A percentile compares a stretch with the other conserved stretches of the same genome.
phyloP scores from a whole-genome alignment of 768 basidiomycete genomes.

The Termitomyces sp. region DNA sequence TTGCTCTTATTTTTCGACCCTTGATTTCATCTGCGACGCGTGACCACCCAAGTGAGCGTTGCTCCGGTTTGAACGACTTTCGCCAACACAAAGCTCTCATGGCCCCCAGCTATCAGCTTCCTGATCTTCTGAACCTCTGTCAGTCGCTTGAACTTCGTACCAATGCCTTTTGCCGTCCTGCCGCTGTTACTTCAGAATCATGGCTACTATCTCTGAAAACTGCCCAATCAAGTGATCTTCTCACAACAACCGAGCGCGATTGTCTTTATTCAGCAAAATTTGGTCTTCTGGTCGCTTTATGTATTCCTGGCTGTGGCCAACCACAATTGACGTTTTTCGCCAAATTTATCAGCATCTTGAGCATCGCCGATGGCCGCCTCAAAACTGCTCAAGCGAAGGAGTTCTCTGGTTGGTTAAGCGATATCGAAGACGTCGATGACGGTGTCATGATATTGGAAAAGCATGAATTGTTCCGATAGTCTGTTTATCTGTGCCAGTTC shows the following conservation, averaged over 20 bases:
- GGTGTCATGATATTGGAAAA: constrained; percentile 10
- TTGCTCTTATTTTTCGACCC: constrained; percentile 7
- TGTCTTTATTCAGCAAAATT: constrained; percentile 24
- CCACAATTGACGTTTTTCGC: constrained; percentile 49
- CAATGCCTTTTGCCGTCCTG: constrained; percentile 31
- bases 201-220: constrained; percentile 21
- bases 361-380: constrained; percentile 27
- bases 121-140: constrained; percentile 31
- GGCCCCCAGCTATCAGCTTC: constrained; percentile 36
- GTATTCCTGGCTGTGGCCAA: constrained; percentile 53
- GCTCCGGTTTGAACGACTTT: constrained; percentile 3
- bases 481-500: constrained; percentile 15
- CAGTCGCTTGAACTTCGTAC: constrained; percentile 31
- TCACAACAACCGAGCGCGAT: constrained; percentile 23
- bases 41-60: constrained; percentile 4
- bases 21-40: constrained; percentile 12
- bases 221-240: constrained; percentile 9
- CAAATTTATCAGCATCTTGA: constrained; percentile 43
- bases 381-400: constrained; percentile 9
- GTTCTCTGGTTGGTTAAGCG: constrained; percentile 17
- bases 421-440: constrained; percentile 6
- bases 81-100: constrained; percentile 1
- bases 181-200: constrained; percentile 27
- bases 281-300: constrained; percentile 53
- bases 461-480: constrained; percentile 33